Evolutionary conservation across 305 asterid species (phyloP), one percentile per base, ranked within the genome.

Genomic region (Petunia hybrid): DNA sequence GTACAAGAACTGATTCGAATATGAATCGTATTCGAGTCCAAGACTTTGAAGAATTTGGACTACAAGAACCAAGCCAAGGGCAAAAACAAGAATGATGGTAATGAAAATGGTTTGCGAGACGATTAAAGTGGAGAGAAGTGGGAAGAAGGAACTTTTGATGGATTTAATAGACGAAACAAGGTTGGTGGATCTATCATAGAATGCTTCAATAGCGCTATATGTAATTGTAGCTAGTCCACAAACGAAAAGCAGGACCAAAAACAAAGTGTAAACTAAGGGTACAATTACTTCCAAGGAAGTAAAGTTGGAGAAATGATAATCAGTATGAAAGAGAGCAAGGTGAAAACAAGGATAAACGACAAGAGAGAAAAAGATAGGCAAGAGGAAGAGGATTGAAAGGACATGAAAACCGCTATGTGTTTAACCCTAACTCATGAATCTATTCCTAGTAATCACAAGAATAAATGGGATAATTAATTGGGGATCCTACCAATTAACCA

Each of bases 211-310:
- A 0, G 63, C 5, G 46, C 78, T 73, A 9, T 73, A 36, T 4
- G 78, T 73, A 73, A 73, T 51, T 3, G 78, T 36, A 14, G 78
- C 78, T 51, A 73, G 1, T 14, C 63, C 31, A 53, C 64, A 73
- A 8, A 51, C 8, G 46, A 2, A 73, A 73, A 51, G 3, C 2
- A 73, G 13, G 46, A 14, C 14, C 31, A 73, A 3, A 51, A 51
- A 36, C 14, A 73, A 2, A 6, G 63, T 36, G 14, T 16, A 16
- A 1, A 43, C 4, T 67, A 41, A 3, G 2, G 43, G 57, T 43
- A 43, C 2, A 14, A 42, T 6, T 39, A 6, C 40, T 40, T 65
- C 51, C 4, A 3, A 67, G 22, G 16, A 5, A 2, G 40, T 12
- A 1, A 42, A 42, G 3, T 1, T 55, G 35, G 68, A 35, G 78